Evolutionary conservation across 768 basidiomycete species (phyloP).

Genomic region (Boletus rubroflammeus): DNA sequence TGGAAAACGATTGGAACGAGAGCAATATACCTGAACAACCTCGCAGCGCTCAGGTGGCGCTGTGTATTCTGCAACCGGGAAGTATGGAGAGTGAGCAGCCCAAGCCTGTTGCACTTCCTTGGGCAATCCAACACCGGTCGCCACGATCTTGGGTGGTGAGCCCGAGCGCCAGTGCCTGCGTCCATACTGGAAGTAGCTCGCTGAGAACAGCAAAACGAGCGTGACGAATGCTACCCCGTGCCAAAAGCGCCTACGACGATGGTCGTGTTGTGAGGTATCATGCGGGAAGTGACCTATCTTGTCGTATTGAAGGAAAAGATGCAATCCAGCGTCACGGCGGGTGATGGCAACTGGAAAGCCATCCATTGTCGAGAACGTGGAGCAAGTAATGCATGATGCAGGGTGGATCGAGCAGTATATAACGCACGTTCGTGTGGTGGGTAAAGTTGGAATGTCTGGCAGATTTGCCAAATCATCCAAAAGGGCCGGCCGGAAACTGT

Average conservation of each 20-base stretch:
- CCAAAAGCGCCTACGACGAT: constrained; percentile 2
- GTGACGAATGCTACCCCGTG: constrained; percentile 4
- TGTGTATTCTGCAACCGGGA: constrained; percentile 43
- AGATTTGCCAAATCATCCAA: constrained; percentile 6
- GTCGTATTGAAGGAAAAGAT: constrained; percentile 6
- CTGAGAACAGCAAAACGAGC: constrained; percentile 15
- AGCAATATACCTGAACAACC: constrained; percentile 48
- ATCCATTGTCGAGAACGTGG: constrained; percentile 3
- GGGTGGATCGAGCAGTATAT: constrained; percentile 4
- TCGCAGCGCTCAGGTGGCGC: constrained; percentile 47
- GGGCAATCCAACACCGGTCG: constrained; percentile 7
- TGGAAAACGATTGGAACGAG: neutral
- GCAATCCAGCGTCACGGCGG: neutral
- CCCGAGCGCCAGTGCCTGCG: constrained; percentile 3
- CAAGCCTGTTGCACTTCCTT: constrained; percentile 38
- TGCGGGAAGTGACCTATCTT: neutral
- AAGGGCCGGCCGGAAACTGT: neutral
- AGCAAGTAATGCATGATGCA: neutral
- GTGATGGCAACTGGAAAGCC: neutral
- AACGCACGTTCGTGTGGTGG: constrained; percentile 23
- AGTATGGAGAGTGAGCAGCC: constrained; percentile 64
- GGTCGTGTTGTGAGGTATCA: neutral
- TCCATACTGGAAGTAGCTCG: constrained; percentile 12
- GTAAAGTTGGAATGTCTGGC: constrained; percentile 3
- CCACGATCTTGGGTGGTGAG: neutral